These are phyloP conservation scores for Cyamopsis tetragonoloba DNA, from an alignment of 306 rosid genomes.

Conservation along the genomic window DNA sequence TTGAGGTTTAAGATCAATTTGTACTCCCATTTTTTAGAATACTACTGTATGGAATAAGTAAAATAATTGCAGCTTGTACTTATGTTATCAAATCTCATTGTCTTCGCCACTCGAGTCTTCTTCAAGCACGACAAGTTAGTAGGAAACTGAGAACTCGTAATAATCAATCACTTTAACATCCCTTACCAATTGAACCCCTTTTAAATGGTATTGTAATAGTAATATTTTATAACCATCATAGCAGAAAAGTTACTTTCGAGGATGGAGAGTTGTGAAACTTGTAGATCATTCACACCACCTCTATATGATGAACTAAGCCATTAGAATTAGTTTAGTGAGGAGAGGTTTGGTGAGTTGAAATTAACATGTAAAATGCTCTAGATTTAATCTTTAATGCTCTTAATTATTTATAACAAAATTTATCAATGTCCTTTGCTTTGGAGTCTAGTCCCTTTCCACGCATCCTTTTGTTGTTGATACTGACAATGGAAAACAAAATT, in stretches of 20 bases:
- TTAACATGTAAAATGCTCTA: too few species aligned
- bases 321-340: too few species aligned
- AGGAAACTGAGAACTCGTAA: not conserved
- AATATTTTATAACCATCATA: too few species aligned
- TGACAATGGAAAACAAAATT: not conserved
- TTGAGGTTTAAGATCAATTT: not conserved
- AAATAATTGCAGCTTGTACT: not conserved
- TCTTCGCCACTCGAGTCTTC: not conserved
- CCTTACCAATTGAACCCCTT: not conserved
- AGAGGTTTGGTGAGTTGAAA: too few species aligned
- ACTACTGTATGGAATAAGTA: not conserved
- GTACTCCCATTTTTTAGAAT: too few species aligned
- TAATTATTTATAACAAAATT: not conserved
- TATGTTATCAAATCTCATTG: not conserved
- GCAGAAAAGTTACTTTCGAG: not conserved
- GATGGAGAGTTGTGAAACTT: slow-evolving; percentile 4
- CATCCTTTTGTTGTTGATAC: not conserved
- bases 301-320: too few species aligned
- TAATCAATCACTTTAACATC: not conserved
- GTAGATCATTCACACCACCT: slow-evolving; percentile 10
- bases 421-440: not conserved
- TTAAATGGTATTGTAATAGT: not conserved
- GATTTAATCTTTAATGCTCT: too few species aligned
- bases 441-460: slow-evolving; percentile 10
- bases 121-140: not conserved